phyloP scores from a whole-genome alignment of 2,329 filamentous ascomycete genomes.

The Pseudocercospora macadamiae region DNA sequence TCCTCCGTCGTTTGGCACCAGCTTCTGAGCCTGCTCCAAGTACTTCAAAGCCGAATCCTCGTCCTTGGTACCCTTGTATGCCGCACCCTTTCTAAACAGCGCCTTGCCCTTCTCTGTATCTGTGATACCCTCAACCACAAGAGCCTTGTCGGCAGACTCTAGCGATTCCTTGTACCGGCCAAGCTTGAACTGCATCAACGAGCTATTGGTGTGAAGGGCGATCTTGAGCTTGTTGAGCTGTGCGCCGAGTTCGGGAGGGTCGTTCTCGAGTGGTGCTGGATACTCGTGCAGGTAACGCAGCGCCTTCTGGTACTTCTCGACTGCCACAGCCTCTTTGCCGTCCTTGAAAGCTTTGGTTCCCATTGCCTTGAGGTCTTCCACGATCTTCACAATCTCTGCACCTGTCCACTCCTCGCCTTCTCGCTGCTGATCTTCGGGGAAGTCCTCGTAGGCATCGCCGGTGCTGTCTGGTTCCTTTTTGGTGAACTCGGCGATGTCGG shows the following conservation, averaged over 20 bases:
- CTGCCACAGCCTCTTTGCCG: constrained; percentile 68
- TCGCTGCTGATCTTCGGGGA: constrained; percentile 76
- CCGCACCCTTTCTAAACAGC: constrained; percentile 78
- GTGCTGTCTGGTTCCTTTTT: constrained; percentile 75
- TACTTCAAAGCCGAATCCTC: constrained; percentile 70
- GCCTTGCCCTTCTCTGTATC: constrained; percentile 88
- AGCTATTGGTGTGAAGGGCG: constrained; percentile 83
- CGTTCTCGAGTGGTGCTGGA: constrained; percentile 68
- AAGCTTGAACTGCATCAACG: constrained; percentile 83
- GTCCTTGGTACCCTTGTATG: constrained; percentile 76
- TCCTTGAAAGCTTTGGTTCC: constrained; percentile 92
- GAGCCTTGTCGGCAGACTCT: constrained; percentile 71
- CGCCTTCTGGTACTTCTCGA: constrained; percentile 94
- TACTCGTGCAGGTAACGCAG: constrained; percentile 87
- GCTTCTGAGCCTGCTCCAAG: constrained; percentile 48
- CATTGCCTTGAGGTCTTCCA: constrained; percentile 82
- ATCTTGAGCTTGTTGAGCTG: constrained; percentile 77
- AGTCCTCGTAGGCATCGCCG: constrained; percentile 94
- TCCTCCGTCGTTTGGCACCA: constrained; percentile 69
- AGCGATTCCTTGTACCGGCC: constrained; percentile 70
- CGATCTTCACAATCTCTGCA: constrained; percentile 73
- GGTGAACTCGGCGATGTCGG: constrained; percentile 67
- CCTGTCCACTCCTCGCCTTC: constrained; percentile 64
- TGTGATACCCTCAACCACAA: constrained; percentile 65
- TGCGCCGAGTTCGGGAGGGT: constrained; percentile 67